Conservation (phyloP, 305 asterid genomes). For the Salvia sclarea region DNA sequence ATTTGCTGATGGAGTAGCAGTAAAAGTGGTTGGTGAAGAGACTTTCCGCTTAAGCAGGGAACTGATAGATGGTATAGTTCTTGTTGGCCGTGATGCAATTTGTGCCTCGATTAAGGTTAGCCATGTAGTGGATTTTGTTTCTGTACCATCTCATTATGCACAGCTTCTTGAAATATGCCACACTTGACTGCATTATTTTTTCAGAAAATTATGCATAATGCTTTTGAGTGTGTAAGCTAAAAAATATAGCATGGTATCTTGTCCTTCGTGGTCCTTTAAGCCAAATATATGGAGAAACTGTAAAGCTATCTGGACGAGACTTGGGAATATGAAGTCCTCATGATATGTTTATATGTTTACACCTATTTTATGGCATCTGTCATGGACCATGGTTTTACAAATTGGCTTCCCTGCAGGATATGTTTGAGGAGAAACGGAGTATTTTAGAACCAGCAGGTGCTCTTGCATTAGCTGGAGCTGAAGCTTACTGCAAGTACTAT, state of each 20-base stretch:
- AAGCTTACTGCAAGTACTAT: slow-evolving; percentile 87
- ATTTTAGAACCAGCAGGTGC: slow-evolving; percentile 97
- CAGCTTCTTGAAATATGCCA: slow-evolving; percentile 17
- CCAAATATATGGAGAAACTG: neutral
- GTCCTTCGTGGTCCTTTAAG: neutral
- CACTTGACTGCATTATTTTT: neutral
- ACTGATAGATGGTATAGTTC: slow-evolving; percentile 79
- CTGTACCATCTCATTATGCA: neutral
- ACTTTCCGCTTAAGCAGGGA: slow-evolving; percentile 74
- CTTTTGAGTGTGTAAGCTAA: neutral
- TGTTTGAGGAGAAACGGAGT: slow-evolving; percentile 97
- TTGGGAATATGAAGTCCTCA: slow-evolving; percentile 9
- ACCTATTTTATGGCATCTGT: neutral
- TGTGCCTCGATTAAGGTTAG: slow-evolving; percentile 96
- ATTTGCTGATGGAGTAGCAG: slow-evolving; percentile 98
- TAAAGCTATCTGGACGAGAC: neutral
- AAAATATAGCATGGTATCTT: neutral
- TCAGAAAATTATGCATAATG: neutral
- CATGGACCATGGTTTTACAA: neutral
- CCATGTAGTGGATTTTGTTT: slow-evolving; percentile 21
- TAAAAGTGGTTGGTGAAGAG: slow-evolving; percentile 92
- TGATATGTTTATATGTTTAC: neutral
- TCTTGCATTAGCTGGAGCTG: slow-evolving; percentile 93
- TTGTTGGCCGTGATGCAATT: slow-evolving; percentile 93
- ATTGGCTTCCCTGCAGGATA: slow-evolving; percentile 53